Base-by-base conservation (phyloP, 192 early-diverging fungal species). In the Endogone sp. region DNA sequence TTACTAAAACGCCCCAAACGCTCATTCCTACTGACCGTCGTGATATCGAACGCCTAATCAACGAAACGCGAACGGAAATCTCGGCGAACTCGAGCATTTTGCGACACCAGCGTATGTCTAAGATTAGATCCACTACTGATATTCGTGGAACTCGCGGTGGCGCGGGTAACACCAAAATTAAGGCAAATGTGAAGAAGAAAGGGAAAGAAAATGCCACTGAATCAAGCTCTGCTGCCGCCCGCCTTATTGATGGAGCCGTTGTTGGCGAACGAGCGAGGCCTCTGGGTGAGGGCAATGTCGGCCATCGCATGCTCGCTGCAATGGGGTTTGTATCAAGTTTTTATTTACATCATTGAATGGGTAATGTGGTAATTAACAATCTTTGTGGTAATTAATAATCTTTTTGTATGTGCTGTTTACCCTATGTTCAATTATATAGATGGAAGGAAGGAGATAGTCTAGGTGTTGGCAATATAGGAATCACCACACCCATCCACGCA, bases 261-360 rank as follows among this genome's bases (percentile, higher is more conserved):
- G 88, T 92, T 23, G 90, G 84, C 10, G 71, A 75, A 3, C 71
- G 76, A 23, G 83, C 82, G 1, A 73, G 74, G 16, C 82, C 84
- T 27, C 85, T 92, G 61, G 80, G 68, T 56, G 73, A 81, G 11
- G 70, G 75, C 6, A 92, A 92, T 63, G 57, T 87, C 29, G 90
- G 90, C 3, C 88, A 90, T 65, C 79, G 80, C 29, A 90, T 92
- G 90, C 68, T 92, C 11, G 71, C 78, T 30, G 76, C 79, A 49
- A 87, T 92, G 86, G 90, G 90, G 73, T 92, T 78, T 68, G 73
- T 71, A 26, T 22, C 54, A 0, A 1, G 28, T 3, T 2, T 59
- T 22, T 26, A 16, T 55, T 29, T 21, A 29, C 32, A 24, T 49
- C 32, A 10, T 16, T 23, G 20, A 16, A 2, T 16, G 23, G 10